Percentiles rank a stretch among this genome's conserved stretches.
phyloP scores from a whole-genome alignment of 176 grass and related monocot species.

The Coix lacrymajobi region DNA sequence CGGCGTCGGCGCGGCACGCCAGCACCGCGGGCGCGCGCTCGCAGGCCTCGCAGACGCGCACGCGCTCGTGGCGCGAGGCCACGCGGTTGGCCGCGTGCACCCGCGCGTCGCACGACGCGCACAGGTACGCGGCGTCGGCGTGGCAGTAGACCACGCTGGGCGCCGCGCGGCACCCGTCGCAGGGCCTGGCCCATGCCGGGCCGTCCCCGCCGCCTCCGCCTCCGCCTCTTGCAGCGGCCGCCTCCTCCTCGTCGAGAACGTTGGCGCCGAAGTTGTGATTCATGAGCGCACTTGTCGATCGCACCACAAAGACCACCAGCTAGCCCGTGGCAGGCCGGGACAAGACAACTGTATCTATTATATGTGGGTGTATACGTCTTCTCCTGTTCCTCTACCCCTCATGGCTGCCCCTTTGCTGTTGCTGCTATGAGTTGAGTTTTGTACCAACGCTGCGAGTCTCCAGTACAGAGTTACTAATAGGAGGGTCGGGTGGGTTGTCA shows the following conservation, averaged over 20 bases:
- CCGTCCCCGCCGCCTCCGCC: not conserved
- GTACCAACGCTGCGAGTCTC: not conserved
- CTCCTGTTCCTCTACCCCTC: constrained; percentile 28
- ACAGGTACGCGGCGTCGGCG: constrained; percentile 70
- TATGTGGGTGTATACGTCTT: constrained; percentile 29
- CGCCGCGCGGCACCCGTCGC: constrained; percentile 43
- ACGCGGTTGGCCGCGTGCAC: constrained; percentile 60
- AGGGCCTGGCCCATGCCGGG: constrained; percentile 40
- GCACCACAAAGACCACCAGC: not conserved
- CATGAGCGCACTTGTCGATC: constrained; percentile 30
- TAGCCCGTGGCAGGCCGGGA: too few species aligned
- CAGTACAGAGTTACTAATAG: constrained; percentile 25
- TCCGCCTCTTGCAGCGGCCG: not conserved
- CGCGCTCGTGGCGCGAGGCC: constrained; percentile 66
- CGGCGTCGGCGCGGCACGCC: constrained; percentile 44
- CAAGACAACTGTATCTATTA: too few species aligned
- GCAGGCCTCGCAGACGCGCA: constrained; percentile 58
- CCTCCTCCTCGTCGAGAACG: constrained; percentile 27
- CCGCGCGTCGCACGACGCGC: constrained; percentile 48
- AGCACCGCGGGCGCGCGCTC: constrained; percentile 40
- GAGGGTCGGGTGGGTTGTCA: not conserved
- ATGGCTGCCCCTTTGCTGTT: too few species aligned
- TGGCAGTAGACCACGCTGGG: constrained; percentile 63
- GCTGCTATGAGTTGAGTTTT: too few species aligned
- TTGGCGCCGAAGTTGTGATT: constrained; percentile 13